These are phyloP conservation scores for Trebouxia sp. DNA, from an alignment of 139 green algal species.

Conservation along the genomic window DNA sequence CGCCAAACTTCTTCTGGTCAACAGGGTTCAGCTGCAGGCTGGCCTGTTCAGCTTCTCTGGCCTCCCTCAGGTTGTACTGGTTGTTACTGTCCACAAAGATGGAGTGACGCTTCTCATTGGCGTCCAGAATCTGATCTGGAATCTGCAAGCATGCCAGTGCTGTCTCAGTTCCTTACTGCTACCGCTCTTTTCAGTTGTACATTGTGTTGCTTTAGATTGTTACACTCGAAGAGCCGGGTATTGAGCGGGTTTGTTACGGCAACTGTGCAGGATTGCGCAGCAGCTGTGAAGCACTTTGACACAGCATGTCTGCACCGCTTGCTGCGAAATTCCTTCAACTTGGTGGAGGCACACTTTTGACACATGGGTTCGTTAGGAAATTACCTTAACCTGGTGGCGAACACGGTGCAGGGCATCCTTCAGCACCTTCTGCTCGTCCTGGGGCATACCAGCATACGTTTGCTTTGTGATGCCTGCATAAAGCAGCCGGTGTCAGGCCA, in stretches of 20 bases:
- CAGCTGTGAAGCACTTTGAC: neutral
- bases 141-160: neutral
- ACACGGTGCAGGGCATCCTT: neutral
- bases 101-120: neutral
- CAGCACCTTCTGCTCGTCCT: too few species aligned
- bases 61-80: conserved; percentile 13
- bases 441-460: too few species aligned
- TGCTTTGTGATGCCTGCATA: conserved; percentile 1
- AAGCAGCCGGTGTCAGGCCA: too few species aligned
- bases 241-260: neutral
- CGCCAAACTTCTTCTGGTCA: conserved; percentile 14
- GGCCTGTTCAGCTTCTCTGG: neutral
- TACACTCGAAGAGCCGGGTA: too few species aligned
- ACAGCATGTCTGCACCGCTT: too few species aligned
- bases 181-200: too few species aligned
- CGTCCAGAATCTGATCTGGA: conserved; percentile 5
- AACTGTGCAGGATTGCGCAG: neutral
- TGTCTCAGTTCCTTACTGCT: too few species aligned
- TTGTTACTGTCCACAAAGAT: conserved; percentile 15
- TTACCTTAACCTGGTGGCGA: neutral
- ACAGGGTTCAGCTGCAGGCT: neutral
- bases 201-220: too few species aligned
- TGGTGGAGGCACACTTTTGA: too few species aligned
- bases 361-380: too few species aligned
- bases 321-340: too few species aligned